Percentiles rank a stretch among this genome's conserved stretches.
These are phyloP conservation scores for Russula foetens DNA, from an alignment of 768 basidiomycete genomes.

Conservation along the genomic window DNA sequence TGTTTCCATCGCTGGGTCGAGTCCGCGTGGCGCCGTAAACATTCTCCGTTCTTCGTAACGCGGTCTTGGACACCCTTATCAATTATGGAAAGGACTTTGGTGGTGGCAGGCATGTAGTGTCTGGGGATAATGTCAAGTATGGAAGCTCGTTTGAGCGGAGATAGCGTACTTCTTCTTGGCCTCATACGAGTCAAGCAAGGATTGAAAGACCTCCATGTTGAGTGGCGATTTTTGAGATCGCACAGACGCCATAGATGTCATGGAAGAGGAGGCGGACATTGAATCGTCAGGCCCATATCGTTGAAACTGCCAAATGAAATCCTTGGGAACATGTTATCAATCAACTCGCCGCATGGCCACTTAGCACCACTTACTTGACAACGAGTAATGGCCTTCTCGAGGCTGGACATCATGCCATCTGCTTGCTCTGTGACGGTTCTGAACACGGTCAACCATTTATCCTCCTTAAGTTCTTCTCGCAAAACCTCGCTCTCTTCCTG, in stretches of 20 bases:
- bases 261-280: conserved; percentile 33
- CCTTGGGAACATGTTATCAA: conserved; percentile 34
- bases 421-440: conserved; percentile 91
- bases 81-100: conserved; percentile 87
- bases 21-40: conserved; percentile 81
- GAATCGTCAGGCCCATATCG: conserved; percentile 42
- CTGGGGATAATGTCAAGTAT: conserved; percentile 32
- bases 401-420: conserved; percentile 93
- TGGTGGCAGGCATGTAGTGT: conserved; percentile 91
- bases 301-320: conserved; percentile 82
- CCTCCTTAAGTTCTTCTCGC: conserved; percentile 90
- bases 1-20: conserved; percentile 81
- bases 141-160: not conserved
- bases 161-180: conserved; percentile 77
- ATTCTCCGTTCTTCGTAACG: conserved; percentile 95
- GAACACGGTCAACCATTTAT: conserved; percentile 95
- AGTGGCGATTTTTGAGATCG: conserved; percentile 44
- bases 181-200: conserved; percentile 67
- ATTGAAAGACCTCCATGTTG: conserved; percentile 54
- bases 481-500: conserved; percentile 74
- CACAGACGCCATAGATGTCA: conserved; percentile 30
- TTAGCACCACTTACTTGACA: conserved; percentile 58
- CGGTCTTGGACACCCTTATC: conserved; percentile 91
- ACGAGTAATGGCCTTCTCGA: conserved; percentile 88
- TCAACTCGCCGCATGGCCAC: not conserved